Evolutionary conservation across 169 alveolate genomes (phyloP).

Genomic region (Pseudocohnilembus persalinus): DNA sequence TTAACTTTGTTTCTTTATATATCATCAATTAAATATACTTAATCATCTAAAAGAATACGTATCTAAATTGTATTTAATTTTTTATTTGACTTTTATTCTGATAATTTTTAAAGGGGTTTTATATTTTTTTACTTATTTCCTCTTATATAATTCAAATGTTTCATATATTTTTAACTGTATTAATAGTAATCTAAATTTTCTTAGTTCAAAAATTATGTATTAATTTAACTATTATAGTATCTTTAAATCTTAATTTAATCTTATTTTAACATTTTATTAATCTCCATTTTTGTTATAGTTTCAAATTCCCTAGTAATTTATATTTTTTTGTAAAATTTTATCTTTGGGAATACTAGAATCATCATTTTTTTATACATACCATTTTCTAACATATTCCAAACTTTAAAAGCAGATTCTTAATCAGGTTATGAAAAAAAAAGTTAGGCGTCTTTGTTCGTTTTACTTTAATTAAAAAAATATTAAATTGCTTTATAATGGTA

Average conservation of each 20-base stretch:
- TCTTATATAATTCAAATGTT: background rate
- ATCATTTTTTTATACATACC: background rate
- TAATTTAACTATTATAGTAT: background rate
- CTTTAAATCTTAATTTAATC: background rate
- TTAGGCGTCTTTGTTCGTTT: conserved; percentile 32
- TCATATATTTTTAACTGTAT: background rate
- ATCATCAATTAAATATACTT: too few species aligned
- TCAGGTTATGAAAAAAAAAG: conserved; percentile 37
- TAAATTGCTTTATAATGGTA: conserved; percentile 24
- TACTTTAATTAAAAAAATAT: conserved; percentile 23
- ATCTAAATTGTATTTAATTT: background rate
- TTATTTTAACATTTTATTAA: background rate
- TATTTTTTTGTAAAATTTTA: background rate
- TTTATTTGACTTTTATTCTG: background rate
- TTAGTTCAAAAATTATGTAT: background rate
- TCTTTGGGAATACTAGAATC: background rate
- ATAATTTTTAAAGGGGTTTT: background rate
- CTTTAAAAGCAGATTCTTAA: conserved; percentile 7
- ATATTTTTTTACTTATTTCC: background rate
- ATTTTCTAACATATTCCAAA: conserved; percentile 19
- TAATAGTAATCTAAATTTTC: background rate
- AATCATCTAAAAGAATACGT: background rate
- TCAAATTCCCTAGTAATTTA: background rate
- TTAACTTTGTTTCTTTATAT: too few species aligned
- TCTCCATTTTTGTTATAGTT: background rate